Evolutionary conservation across 257 asterid genomes (phyloP).

Genomic region (Capsicum baccatum): DNA sequence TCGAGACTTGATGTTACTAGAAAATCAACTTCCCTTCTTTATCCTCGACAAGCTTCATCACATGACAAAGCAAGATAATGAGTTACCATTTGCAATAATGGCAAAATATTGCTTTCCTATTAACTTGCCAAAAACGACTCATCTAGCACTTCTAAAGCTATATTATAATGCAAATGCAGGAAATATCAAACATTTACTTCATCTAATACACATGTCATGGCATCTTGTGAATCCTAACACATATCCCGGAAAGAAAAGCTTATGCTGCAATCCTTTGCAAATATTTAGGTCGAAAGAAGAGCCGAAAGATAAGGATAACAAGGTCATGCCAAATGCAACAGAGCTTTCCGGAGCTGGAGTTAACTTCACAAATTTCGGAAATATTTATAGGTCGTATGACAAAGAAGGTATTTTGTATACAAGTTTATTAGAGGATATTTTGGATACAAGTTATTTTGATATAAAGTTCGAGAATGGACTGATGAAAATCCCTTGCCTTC

Average conservation of each 20-base stretch:
- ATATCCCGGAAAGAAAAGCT: not conserved
- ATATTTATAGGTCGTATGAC: not conserved
- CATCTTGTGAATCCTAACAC: not conserved
- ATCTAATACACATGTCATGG: slow-evolving; percentile 29
- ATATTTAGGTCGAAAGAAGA: not conserved
- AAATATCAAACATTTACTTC: slow-evolving; percentile 34
- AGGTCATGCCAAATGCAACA: not conserved
- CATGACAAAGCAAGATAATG: slow-evolving; percentile 3
- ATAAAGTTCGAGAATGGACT: slow-evolving; percentile 15
- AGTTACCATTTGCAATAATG: slow-evolving; percentile 15
- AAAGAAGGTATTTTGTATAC: not conserved
- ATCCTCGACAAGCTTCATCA: slow-evolving; percentile 2
- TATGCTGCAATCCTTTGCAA: not conserved
- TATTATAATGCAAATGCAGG: not conserved
- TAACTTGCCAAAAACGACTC: slow-evolving; percentile 1
- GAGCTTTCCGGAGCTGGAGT: slow-evolving; percentile 27
- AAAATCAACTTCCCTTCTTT: slow-evolving; percentile 36
- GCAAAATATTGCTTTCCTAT: not conserved
- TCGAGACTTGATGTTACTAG: slow-evolving; percentile 25
- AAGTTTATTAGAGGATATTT: too few relatives aligned
- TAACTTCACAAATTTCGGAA: not conserved
- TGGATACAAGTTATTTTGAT: slow-evolving; percentile 26
- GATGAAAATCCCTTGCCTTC: slow-evolving; percentile 23
- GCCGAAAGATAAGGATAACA: not conserved
- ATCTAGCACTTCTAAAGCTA: not conserved